These are phyloP conservation scores for Blastocystis sp. DNA, from an alignment of 352 stramenopile genomes.

Conservation along the genomic window DNA sequence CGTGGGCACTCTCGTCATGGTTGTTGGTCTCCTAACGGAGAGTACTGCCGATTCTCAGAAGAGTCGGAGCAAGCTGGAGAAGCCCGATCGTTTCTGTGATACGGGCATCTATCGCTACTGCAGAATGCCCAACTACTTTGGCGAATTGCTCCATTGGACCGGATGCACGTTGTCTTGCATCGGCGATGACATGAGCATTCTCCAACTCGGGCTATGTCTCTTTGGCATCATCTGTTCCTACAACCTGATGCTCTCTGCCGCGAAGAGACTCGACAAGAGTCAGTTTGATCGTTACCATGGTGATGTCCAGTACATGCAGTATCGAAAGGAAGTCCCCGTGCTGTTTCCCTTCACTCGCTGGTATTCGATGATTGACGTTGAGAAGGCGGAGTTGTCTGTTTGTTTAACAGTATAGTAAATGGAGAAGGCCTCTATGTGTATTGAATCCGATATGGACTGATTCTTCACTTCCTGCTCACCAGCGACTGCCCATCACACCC, in stretches of 20 bases:
- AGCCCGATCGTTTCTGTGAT: background rate
- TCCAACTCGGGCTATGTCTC: background rate
- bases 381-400: no score
- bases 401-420: no score
- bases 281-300: background rate
- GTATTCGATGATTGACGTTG: no score
- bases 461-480: no score
- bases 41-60: conserved; percentile 14
- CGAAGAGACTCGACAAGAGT: background rate
- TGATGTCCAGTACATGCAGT: background rate
- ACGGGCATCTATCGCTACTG: background rate
- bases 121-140: conserved; percentile 22
- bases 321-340: background rate
- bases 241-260: background rate
- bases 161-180: background rate
- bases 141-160: conserved; percentile 1
- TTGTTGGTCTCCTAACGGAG: background rate
- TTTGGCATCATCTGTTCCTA: background rate
- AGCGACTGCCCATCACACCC: no score
- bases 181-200: background rate
- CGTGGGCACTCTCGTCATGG: background rate
- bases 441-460: no score
- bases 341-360: background rate
- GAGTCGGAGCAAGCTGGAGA: background rate
- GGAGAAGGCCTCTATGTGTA: no score